These are phyloP conservation scores for Zalaria obscura DNA, from an alignment of 2,329 filamentous ascomycete genomes.

Conservation along the genomic window DNA sequence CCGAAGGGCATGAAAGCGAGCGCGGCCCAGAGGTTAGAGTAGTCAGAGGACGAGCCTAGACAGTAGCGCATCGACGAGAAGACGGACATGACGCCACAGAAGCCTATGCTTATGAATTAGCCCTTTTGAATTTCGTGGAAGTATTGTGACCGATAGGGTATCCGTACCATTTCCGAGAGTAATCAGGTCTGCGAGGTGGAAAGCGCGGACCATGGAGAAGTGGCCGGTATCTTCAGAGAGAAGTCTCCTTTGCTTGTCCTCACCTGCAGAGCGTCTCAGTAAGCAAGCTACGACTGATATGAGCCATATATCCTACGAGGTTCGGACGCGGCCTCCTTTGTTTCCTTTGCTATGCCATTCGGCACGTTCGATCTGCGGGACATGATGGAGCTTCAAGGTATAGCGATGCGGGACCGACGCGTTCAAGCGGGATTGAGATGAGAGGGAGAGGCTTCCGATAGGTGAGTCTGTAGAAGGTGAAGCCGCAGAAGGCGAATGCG, in stretches of 20 bases:
- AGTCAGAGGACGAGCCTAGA: slow-evolving; percentile 47
- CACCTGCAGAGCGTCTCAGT: slow-evolving; percentile 27
- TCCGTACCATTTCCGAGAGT: slow-evolving; percentile 58
- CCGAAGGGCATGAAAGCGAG: slow-evolving; percentile 82
- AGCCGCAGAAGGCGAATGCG: neutral
- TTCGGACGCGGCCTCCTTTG: slow-evolving; percentile 21
- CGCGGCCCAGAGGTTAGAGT: slow-evolving; percentile 64
- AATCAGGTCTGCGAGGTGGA: slow-evolving; percentile 74
- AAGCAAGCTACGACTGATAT: too few relatives aligned
- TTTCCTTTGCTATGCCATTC: slow-evolving; percentile 35
- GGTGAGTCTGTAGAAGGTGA: neutral
- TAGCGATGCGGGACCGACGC: neutral
- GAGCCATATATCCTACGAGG: neutral
- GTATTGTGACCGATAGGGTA: neutral
- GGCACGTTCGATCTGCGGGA: slow-evolving; percentile 46
- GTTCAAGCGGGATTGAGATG: neutral
- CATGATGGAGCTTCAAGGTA: slow-evolving; percentile 30
- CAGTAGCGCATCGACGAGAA: slow-evolving; percentile 93
- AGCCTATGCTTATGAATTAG: slow-evolving; percentile 35
- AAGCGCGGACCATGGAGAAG: slow-evolving; percentile 45
- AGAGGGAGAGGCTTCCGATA: neutral
- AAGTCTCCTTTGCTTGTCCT: slow-evolving; percentile 65
- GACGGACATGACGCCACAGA: slow-evolving; percentile 87
- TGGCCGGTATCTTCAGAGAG: slow-evolving; percentile 57
- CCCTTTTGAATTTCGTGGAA: slow-evolving; percentile 1